Conservation (phyloP, 805 yeast species). For the Metschnikowia amazonensis region DNA sequence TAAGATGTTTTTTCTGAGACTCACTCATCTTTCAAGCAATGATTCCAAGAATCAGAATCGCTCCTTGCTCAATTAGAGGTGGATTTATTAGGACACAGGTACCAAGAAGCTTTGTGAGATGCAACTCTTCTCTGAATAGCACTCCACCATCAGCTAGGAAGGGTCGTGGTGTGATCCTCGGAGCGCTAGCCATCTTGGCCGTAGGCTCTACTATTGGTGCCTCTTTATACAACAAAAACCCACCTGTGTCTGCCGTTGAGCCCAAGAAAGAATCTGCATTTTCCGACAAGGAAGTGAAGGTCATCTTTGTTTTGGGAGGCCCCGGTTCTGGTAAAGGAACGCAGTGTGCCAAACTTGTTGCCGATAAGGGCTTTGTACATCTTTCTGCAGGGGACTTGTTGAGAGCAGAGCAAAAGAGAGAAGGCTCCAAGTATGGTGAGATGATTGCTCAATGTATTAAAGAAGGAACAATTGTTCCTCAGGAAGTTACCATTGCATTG, state of each 20-base stretch:
- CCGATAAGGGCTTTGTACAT: conserved; percentile 78
- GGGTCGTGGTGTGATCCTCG: conserved; percentile 25
- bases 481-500: conserved; percentile 80
- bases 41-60: not conserved
- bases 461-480: conserved; percentile 92
- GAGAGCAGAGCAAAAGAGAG: conserved; percentile 84
- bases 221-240: conserved; percentile 38
- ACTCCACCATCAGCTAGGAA: conserved; percentile 11
- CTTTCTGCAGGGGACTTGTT: conserved; percentile 94
- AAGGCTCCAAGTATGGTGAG: conserved; percentile 80
- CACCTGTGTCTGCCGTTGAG: conserved; percentile 46
- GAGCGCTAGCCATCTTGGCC: conserved; percentile 45
- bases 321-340: conserved; percentile 99
- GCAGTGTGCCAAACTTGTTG: conserved; percentile 82
- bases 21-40: not conserved
- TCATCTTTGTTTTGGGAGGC: conserved; percentile 90
- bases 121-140: conserved; percentile 4
- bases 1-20: not conserved
- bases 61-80: not conserved
- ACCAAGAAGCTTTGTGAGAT: not conserved
- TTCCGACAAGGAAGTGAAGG: conserved; percentile 63
- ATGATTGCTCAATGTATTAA: conserved; percentile 78
- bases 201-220: conserved; percentile 46
- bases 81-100: not conserved
- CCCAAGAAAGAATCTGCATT: conserved; percentile 43